These are phyloP conservation scores for Hymenoscyphus linearis DNA, from an alignment of 2,329 filamentous ascomycete species.

Conservation along the genomic window DNA sequence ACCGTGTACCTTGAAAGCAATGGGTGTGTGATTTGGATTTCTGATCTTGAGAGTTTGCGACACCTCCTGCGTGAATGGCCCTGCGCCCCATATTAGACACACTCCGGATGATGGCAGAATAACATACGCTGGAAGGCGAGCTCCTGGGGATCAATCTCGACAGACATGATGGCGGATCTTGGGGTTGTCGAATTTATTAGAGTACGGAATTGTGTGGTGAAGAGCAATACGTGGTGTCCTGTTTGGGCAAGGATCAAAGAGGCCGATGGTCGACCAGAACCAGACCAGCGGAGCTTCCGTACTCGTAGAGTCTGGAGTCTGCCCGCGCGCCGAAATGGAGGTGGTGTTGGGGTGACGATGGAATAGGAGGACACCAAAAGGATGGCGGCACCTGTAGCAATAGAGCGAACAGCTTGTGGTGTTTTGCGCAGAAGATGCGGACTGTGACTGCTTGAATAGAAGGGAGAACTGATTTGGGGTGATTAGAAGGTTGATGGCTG, in stretches of 20 bases:
- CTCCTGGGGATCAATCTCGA: constrained; percentile 88
- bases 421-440: background rate
- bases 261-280: background rate
- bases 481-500: background rate
- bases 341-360: background rate
- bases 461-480: background rate
- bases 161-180: constrained; percentile 64
- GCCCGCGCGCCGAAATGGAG: background rate
- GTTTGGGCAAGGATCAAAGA: background rate
- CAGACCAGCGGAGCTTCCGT: background rate
- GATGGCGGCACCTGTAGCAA: background rate
- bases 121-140: constrained; percentile 86
- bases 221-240: constrained; percentile 3
- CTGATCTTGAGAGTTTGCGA: constrained; percentile 59
- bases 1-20: constrained; percentile 62
- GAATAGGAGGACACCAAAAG: background rate
- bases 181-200: background rate
- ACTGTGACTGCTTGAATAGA: background rate
- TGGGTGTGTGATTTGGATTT: constrained; percentile 56
- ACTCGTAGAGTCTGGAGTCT: background rate
- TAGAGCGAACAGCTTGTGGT: background rate
- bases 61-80: constrained; percentile 63
- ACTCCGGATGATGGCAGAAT: constrained; percentile 5
- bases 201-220: background rate
- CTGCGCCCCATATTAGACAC: constrained; percentile 36